These are phyloP conservation scores for Pleurotus cornucopiae DNA, from an alignment of 768 basidiomycete genomes.

Conservation along the genomic window DNA sequence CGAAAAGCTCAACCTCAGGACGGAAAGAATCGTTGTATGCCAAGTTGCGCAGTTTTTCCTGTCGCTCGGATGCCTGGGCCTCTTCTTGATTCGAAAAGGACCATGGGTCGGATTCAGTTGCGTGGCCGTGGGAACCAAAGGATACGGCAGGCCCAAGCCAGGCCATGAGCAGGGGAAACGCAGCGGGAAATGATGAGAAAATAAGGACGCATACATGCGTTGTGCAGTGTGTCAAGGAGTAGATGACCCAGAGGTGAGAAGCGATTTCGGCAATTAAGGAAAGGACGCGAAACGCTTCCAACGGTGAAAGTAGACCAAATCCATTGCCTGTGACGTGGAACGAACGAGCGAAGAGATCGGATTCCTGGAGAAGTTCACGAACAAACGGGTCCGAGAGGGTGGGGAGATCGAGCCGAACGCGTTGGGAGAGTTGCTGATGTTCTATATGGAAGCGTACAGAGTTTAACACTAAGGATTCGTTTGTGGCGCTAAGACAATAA, in stretches of 20 bases:
- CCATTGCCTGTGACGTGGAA: slow-evolving; percentile 59
- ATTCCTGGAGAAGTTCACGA: slow-evolving; percentile 80
- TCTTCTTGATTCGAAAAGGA: slow-evolving; percentile 48
- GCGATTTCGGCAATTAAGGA: slow-evolving; percentile 66
- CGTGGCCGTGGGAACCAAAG: slow-evolving; percentile 28
- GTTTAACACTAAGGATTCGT: slow-evolving; percentile 69
- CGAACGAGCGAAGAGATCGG: slow-evolving; percentile 80
- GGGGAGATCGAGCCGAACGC: slow-evolving; percentile 73
- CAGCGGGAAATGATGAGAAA: slow-evolving; percentile 56
- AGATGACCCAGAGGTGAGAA: slow-evolving; percentile 67
- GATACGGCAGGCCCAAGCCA: slow-evolving; percentile 31
- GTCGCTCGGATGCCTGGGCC: slow-evolving; percentile 60
- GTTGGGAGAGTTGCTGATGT: slow-evolving; percentile 73
- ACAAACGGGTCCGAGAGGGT: slow-evolving; percentile 70
- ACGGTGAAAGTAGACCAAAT: slow-evolving; percentile 76
- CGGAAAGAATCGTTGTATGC: slow-evolving; percentile 73
- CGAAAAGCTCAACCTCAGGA: slow-evolving; percentile 81
- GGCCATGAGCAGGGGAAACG: slow-evolving; percentile 56
- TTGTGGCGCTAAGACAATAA: slow-evolving; percentile 45
- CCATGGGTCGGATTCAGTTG: slow-evolving; percentile 25
- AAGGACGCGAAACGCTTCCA: slow-evolving; percentile 74
- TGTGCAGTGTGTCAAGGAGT: slow-evolving; percentile 55
- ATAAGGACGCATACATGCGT: slow-evolving; percentile 54
- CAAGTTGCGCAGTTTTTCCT: slow-evolving; percentile 71
- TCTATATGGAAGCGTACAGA: slow-evolving; percentile 75